Evolutionary conservation across 2,329 filamentous ascomycete genomes (phyloP), one percentile per base, ranked within the genome.

Genomic region (Pseudocercospora fijiensis): DNA sequence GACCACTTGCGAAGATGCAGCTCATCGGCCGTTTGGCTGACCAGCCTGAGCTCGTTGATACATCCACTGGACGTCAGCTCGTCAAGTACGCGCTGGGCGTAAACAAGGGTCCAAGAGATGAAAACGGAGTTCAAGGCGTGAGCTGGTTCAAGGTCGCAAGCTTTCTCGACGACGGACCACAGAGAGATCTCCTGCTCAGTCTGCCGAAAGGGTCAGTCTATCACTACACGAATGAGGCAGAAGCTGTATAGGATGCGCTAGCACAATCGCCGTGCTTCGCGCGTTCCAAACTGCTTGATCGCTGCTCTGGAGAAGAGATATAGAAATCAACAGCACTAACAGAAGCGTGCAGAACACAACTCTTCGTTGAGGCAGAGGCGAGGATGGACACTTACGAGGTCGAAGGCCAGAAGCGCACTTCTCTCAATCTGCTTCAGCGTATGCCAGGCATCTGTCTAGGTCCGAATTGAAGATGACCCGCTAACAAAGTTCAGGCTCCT

Each of bases 281-380:
- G 30, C 28, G 24, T 28, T 24, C 16, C n/a, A 45, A 22, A 6
- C 1, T n/a, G 37, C 37, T n/a, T n/a, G 16, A 41, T 18, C 16
- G 5, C 37, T 8, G 16, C 16, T 41, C 4, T 13, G 16, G 16
- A 41, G 1, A 37, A 2, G 9, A n/a, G 16, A 13, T 41, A 41
- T 6, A 5, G 6, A 41, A 8, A 41, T 18, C 2, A 7, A 41
- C 1, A 41, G 37, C 10, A 58, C 63, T 68, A 49, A 68, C 57
- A 27, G 52, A 24, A 33, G 5, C 26, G 57, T 64, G 65, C 71
- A 96, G 93, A 65, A 85, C 91, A 13, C 81, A 92, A 57, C 83
- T 99, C 67, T 92, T 86, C 74, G 82, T 98, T 57, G 94, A 98
- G 77, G 93, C 90, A 51, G 91, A 97, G 66, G 90, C 89, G 66